phyloP scores from a whole-genome alignment of 768 basidiomycete species.

The Tulasnella sp. region DNA sequence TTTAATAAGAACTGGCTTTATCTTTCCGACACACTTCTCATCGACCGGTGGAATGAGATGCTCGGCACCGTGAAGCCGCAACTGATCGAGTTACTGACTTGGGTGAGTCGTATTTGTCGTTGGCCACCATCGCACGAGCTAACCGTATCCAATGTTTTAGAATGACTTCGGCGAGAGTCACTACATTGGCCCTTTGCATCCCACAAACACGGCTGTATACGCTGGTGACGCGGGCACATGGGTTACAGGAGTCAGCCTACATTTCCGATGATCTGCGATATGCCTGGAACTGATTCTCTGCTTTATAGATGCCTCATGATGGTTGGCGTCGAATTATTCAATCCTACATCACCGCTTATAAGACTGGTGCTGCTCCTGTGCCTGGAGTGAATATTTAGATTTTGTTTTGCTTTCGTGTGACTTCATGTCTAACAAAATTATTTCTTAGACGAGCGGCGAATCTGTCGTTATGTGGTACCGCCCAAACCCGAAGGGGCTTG shows the following conservation, averaged over 20 bases:
- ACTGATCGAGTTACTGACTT: constrained; percentile 23
- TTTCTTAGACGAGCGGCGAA: constrained; percentile 22
- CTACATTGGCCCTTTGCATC: constrained; percentile 25
- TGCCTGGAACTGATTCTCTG: background rate
- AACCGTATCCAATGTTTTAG: background rate
- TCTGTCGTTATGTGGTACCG: constrained; percentile 27
- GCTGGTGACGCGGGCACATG: no score
- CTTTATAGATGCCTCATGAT: constrained; percentile 21
- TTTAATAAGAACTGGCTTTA: constrained; percentile 29
- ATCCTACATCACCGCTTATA: constrained; percentile 29
- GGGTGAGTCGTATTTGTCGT: constrained; percentile 1
- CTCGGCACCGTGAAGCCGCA: constrained; percentile 21
- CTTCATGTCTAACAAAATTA: no score
- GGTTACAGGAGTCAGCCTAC: constrained; percentile 20
- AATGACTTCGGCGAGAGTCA: constrained; percentile 23
- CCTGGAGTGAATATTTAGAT: background rate
- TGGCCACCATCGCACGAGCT: background rate
- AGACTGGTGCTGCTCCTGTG: constrained; percentile 19
- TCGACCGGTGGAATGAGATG: constrained; percentile 26
- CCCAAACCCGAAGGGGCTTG: constrained; percentile 24
- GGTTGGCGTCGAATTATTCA: constrained; percentile 26
- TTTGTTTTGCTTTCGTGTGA: no score
- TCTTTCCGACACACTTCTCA: constrained; percentile 26
- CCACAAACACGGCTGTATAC: constrained; percentile 23
- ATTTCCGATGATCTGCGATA: constrained; percentile 23